phyloP scores from a whole-genome alignment of 768 basidiomycete genomes.

The Collybia sordida region DNA sequence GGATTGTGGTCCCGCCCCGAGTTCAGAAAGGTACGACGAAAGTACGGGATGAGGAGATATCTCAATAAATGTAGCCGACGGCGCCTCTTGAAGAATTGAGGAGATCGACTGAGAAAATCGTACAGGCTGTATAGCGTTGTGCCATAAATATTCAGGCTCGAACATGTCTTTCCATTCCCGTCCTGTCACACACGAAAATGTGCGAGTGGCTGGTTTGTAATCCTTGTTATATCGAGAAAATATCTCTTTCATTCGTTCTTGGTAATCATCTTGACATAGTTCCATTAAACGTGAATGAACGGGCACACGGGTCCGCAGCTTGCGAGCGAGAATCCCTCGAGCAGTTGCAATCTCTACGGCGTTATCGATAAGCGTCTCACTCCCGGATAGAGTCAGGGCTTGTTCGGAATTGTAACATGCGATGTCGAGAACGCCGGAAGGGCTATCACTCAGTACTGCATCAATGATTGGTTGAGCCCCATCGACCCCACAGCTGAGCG shows the following conservation, averaged over 20 bases:
- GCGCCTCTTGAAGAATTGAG: constrained; percentile 16
- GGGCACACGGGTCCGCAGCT: constrained; percentile 33
- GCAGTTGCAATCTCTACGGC: constrained; percentile 25
- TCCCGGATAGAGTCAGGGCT: constrained; percentile 38
- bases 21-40: constrained; percentile 25
- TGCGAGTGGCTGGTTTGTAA: constrained; percentile 22
- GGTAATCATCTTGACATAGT: constrained; percentile 27
- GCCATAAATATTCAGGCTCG: constrained; percentile 40
- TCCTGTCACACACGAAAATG: constrained; percentile 38
- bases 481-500: constrained; percentile 30
- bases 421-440: constrained; percentile 28
- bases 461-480: constrained; percentile 26
- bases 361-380: constrained; percentile 21
- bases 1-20: constrained; percentile 14
- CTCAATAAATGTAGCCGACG: constrained; percentile 32
- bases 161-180: constrained; percentile 17
- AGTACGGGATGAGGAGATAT: constrained; percentile 40
- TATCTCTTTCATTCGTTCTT: constrained; percentile 22
- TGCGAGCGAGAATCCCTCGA: constrained; percentile 32
- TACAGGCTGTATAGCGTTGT: constrained; percentile 34
- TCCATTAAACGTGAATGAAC: constrained; percentile 40
- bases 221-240: constrained; percentile 31
- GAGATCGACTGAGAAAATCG: constrained; percentile 32
- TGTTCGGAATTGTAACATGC: constrained; percentile 39
- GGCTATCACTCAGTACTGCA: constrained; percentile 2